Evolutionary conservation across 352 stramenopile genomes (phyloP).

Genomic region (Blastocystis sp.): DNA sequence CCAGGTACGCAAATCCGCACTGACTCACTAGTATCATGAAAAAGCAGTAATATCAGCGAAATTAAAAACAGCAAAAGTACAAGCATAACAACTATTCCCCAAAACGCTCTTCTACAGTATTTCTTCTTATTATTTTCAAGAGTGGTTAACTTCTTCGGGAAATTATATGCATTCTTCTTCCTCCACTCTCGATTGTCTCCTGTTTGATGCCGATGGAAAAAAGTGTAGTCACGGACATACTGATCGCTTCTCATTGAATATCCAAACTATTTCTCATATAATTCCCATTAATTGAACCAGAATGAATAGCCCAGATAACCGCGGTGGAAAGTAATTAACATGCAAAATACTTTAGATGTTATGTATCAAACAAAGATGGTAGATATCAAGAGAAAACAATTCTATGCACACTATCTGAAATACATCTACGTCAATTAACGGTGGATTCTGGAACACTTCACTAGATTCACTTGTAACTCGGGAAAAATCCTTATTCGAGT

Average conservation of each 20-base stretch:
- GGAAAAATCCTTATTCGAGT: not conserved
- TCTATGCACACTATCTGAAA: not conserved
- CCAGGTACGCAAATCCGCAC: not conserved
- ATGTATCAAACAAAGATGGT: not conserved
- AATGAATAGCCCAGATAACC: not conserved
- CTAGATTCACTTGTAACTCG: not conserved
- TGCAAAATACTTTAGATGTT: not conserved
- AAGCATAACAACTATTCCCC: not conserved
- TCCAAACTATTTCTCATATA: no score
- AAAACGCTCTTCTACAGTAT: not conserved
- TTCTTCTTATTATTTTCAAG: not conserved
- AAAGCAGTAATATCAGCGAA: not conserved
- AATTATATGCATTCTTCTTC: not conserved
- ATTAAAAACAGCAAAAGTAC: not conserved
- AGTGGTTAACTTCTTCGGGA: not conserved
- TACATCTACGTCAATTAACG: not conserved
- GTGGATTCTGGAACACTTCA: not conserved
- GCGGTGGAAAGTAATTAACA: no score
- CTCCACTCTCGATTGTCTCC: constrained; percentile 5
- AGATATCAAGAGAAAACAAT: not conserved
- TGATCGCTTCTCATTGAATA: not conserved
- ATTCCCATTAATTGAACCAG: no score
- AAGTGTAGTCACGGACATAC: not conserved
- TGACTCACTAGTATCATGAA: no score
- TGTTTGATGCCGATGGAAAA: not conserved